Conservation (phyloP, 768 basidiomycete genomes). For the Agrocybe chaxingu region DNA sequence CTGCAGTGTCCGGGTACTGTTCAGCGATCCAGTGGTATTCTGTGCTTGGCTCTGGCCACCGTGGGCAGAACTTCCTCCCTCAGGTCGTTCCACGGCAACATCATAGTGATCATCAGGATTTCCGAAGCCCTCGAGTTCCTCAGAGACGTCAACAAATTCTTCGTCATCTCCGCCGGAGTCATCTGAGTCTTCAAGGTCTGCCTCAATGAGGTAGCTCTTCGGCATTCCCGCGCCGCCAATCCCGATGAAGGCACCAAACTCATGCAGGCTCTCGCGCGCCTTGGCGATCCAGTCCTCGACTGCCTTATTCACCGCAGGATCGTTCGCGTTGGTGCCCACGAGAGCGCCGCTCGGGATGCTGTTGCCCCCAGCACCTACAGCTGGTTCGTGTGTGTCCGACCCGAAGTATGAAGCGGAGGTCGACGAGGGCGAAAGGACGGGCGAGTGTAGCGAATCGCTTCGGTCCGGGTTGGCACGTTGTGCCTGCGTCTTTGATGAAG, state of each 20-base stretch:
- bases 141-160: constrained; percentile 27
- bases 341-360: neutral
- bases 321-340: constrained; percentile 22
- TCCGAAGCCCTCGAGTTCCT: constrained; percentile 25
- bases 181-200: constrained; percentile 37
- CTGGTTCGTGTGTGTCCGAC: constrained; percentile 19
- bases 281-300: constrained; percentile 77
- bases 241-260: constrained; percentile 66
- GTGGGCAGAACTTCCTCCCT: constrained; percentile 33
- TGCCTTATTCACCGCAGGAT: constrained; percentile 46
- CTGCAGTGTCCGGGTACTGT: constrained; percentile 19
- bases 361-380: constrained; percentile 1
- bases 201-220: constrained; percentile 45
- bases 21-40: constrained; percentile 2
- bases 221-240: constrained; percentile 56
- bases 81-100: constrained; percentile 39
- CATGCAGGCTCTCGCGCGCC: constrained; percentile 64
- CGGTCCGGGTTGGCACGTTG: constrained; percentile 14
- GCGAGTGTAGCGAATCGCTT: constrained; percentile 30
- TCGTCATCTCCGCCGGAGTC: constrained; percentile 39
- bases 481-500: constrained; percentile 11
- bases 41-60: constrained; percentile 1
- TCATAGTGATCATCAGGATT: constrained; percentile 34
- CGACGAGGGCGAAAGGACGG: constrained; percentile 34
- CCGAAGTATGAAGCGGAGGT: constrained; percentile 25